These are phyloP conservation scores for Vitis rotundifolia DNA, from an alignment of 164 flowering plant species.

Conservation along the genomic window DNA sequence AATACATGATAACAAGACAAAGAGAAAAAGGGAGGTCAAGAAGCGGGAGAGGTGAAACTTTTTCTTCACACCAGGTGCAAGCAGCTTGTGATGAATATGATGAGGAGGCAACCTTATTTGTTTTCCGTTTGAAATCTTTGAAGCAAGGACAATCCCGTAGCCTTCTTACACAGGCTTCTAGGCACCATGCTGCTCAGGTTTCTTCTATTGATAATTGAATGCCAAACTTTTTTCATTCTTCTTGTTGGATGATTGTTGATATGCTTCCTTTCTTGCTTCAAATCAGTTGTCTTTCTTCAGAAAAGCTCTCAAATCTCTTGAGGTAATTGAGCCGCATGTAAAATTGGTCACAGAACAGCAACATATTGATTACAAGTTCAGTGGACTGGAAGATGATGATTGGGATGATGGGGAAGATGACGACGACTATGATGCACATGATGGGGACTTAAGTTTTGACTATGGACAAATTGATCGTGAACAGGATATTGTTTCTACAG, in stretches of 20 bases:
- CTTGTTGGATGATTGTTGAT: background rate
- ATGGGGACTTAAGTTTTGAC: constrained; percentile 83
- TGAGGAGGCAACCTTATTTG: constrained; percentile 77
- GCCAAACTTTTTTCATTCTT: background rate
- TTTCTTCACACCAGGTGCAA: constrained; percentile 59
- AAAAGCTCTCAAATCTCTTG: constrained; percentile 68
- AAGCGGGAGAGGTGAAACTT: constrained; percentile 55
- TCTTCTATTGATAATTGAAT: constrained; percentile 2
- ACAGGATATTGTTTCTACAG: constrained; percentile 38
- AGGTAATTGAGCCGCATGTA: constrained; percentile 80
- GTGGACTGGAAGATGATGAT: constrained; percentile 74
- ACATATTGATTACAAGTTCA: constrained; percentile 86
- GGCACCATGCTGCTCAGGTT: constrained; percentile 99
- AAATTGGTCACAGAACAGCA: constrained; percentile 60
- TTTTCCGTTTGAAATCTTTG: constrained; percentile 85
- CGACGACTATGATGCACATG: constrained; percentile 33
- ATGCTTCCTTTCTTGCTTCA: constrained; percentile 20
- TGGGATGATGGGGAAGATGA: constrained; percentile 23
- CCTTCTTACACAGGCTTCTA: constrained; percentile 91
- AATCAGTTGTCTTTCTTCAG: constrained; percentile 76
- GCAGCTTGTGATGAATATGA: constrained; percentile 77
- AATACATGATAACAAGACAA: constrained; percentile 49
- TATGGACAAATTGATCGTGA: constrained; percentile 55
- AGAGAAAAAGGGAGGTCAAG: constrained; percentile 67
- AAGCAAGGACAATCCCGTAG: constrained; percentile 89